Base-by-base conservation (phyloP, 805 yeast genomes). In the Grigorovia transvaalensis region DNA sequence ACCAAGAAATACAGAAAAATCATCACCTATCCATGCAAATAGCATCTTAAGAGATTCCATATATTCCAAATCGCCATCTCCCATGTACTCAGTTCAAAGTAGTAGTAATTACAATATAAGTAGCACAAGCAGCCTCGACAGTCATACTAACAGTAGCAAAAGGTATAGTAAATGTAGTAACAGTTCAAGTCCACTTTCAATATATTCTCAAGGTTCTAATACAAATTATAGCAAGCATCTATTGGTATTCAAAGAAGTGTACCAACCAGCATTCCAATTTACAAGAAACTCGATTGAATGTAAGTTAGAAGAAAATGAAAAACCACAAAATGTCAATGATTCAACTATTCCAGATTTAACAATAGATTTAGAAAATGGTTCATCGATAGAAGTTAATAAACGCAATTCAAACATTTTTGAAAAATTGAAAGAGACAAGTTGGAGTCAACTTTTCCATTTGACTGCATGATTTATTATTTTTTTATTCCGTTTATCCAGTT, bases 381-480 rank as follows among this genome's bases (percentile, higher is more conserved):
- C 38, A 33, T 33, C 38, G 3, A 33, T 33, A 11, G 38, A 8
- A 8, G 38, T 33, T 33, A 33, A 33, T 33, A 33, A 33, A 33
- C 38, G 38, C 8, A 33, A 33, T 33, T 33, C 38, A 33, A 33
- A 44, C 13, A 18, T 49, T 5, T 17, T 44, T n/a, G 23, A 49
- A 15, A 49, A 49, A 23, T 44, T 44, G 19, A 49, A 38, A 45
- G 35, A 43, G 11, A 18, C 51, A 33, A 49, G 47, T 20, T 49
- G 51, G 51, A 27, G 35, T 33, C 20, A 35, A 5, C 17, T 49
- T 19, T 49, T 49, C 47, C 47, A 49, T 49, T 43, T 49, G 19
- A 46, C 15, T 27, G n/a, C 48, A 9, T 46, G 17, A 23, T 27
- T 44, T 18, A 44, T 4, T 8, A 40, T 5, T 15, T 41, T 41